Base-by-base conservation (phyloP, 2,329 filamentous ascomycete genomes). In the Diaporthe nobilis region DNA sequence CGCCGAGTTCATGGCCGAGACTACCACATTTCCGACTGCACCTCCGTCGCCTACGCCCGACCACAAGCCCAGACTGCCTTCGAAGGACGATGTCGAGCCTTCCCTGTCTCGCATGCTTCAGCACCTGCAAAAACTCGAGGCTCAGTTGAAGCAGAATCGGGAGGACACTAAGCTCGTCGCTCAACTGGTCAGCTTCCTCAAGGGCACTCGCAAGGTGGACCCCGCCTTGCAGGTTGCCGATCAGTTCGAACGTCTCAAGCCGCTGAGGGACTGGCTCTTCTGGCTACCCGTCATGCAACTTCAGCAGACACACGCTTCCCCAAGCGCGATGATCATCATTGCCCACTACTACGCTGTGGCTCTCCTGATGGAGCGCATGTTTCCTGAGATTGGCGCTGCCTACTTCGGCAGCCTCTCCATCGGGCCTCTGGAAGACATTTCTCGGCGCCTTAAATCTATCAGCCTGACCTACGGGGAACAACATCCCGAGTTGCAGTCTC, bases 261-360 rank as follows among this genome's bases (percentile, higher is more conserved):
- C 95, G 13, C 90, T 99, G 76, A 91, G 96, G 73, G 94, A 94
- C 79, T 98, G 96, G 95, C 90, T 98, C 22, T 98, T 98, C 85
- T 98, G 96, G 95, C 91, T 98, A 73, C 97, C 97, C 0, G 92
- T 98, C 47, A 92, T 92, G 79, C 93, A 96, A 80, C 89, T 98
- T 37, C 93, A 96, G 82, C 92, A 92, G 78, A 94, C 93, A 63
- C 92, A 93, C 70, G 91, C 91, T 49, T 95, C 96, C 78, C 90
- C 94, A 34, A 94, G 91, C 76, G 93, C 95, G 1, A 88, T 98
- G 79, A 89, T 98, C 71, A 92, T 97, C 77, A 92, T 98, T 73
- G 94, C 95, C 15, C 94, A 98, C 82, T 95, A 98, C 83, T 98
- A 98, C 85, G 96, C 95, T 0, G 92, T 95, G 25, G 95, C 95